Percentiles rank a stretch among this genome's conserved stretches.
phyloP scores from a whole-genome alignment of 2,329 filamentous ascomycete species.

The Fusarium mangiferae region DNA sequence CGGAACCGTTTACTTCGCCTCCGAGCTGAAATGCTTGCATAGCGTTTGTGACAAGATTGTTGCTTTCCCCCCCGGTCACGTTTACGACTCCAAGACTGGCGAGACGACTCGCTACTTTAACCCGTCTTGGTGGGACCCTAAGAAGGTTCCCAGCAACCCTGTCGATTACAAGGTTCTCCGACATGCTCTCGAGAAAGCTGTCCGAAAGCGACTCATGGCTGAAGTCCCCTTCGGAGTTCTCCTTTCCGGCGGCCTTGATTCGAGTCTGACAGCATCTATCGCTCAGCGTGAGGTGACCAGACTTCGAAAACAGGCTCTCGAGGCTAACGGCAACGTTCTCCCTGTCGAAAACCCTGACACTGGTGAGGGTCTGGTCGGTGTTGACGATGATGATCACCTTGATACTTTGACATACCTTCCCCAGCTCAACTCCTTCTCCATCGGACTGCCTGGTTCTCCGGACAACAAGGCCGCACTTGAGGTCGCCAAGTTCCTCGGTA shows the following conservation, averaged over 20 bases:
- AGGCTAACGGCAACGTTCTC: conserved; percentile 56
- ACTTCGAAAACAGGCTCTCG: conserved; percentile 72
- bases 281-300: conserved; percentile 91
- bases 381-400: conserved; percentile 91
- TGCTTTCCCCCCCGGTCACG: conserved; percentile 91
- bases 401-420: conserved; percentile 91
- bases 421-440: conserved; percentile 98
- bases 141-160: conserved; percentile 80
- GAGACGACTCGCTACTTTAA: conserved; percentile 88
- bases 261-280: conserved; percentile 92
- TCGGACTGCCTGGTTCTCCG: conserved; percentile 90
- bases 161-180: conserved; percentile 86
- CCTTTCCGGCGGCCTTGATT: conserved; percentile 94
- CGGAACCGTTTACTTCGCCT: conserved; percentile 92
- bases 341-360: conserved; percentile 66
- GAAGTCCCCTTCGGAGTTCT: conserved; percentile 98
- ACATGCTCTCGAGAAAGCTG: conserved; percentile 85
- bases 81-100: conserved; percentile 94
- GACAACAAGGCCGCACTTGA: conserved; percentile 92
- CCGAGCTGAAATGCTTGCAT: conserved; percentile 93
- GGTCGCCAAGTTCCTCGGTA: conserved; percentile 96
- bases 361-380: conserved; percentile 84
- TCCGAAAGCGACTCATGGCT: conserved; percentile 97
- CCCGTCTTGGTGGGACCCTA: conserved; percentile 90
- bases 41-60: conserved; percentile 95